phyloP scores from a whole-genome alignment of 1,139 yeast genomes.

The Blastobotrys malaysiensis region DNA sequence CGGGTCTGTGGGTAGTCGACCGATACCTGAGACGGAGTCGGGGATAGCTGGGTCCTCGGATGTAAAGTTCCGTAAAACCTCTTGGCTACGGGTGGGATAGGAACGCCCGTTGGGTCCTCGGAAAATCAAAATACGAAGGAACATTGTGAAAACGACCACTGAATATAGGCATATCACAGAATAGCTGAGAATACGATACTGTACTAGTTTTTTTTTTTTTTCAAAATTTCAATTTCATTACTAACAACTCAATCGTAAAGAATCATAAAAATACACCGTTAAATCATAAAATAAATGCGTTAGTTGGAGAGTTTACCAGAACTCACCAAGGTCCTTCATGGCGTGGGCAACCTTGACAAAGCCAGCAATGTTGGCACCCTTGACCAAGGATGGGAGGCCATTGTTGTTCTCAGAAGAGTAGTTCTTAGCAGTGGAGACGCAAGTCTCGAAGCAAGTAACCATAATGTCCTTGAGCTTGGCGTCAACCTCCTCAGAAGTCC shows the following conservation, averaged over 20 bases:
- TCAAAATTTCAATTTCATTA: background rate
- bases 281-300: conserved; percentile 1
- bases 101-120: too few relatives aligned
- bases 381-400: conserved; percentile 84
- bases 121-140: too few relatives aligned
- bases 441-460: conserved; percentile 89
- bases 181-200: too few relatives aligned
- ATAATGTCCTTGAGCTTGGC: conserved; percentile 80
- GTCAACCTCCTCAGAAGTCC: conserved; percentile 91
- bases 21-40: too few relatives aligned
- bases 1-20: too few relatives aligned
- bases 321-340: conserved; percentile 97
- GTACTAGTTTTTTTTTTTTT: background rate
- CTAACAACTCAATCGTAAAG: background rate
- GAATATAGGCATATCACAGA: too few relatives aligned
- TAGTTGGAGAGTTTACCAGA: conserved; percentile 30
- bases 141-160: too few relatives aligned
- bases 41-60: too few relatives aligned
- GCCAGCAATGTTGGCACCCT: conserved; percentile 99
- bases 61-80: too few relatives aligned
- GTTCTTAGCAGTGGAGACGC: conserved; percentile 78
- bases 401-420: conserved; percentile 66
- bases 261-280: background rate
- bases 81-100: too few relatives aligned
- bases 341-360: conserved; percentile 98